phyloP scores from a whole-genome alignment of 2,329 filamentous ascomycete genomes.

The Pseudocercospora macadamiae region DNA sequence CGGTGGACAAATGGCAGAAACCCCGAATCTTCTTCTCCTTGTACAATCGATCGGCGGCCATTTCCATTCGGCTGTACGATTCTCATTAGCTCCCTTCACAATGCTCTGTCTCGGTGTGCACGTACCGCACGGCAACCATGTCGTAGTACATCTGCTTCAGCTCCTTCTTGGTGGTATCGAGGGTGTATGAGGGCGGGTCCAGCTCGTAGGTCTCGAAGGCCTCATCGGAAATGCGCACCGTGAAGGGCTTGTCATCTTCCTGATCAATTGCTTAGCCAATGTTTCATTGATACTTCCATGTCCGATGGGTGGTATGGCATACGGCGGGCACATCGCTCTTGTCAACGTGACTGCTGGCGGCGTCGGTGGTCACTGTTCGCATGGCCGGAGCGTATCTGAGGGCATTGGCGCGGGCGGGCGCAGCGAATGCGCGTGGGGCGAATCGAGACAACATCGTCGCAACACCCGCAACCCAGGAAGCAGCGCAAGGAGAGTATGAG shows the following conservation, averaged over 20 bases:
- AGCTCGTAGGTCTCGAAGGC: conserved; percentile 99
- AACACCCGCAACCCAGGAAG: conserved; percentile 4
- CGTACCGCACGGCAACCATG: conserved; percentile 90
- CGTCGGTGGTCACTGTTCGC: conserved; percentile 90
- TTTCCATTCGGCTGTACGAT: conserved; percentile 86
- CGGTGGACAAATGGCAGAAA: conserved; percentile 98
- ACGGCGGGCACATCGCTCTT: conserved; percentile 71
- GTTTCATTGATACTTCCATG: background rate
- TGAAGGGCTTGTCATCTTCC: conserved; percentile 94
- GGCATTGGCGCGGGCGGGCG: conserved; percentile 35
- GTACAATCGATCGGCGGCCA: conserved; percentile 98
- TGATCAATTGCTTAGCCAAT: conserved; percentile 44
- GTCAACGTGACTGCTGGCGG: conserved; percentile 86
- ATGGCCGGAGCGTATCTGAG: conserved; percentile 44
- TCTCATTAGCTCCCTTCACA: conserved; percentile 26
- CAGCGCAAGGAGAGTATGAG: conserved; percentile 7
- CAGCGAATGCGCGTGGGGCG: conserved; percentile 39
- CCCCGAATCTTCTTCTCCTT: conserved; percentile 99
- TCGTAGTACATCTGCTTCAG: conserved; percentile 99
- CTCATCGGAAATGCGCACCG: conserved; percentile 92
- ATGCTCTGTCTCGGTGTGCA: conserved; percentile 33
- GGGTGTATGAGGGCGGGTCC: conserved; percentile 89
- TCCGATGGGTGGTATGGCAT: conserved; percentile 32
- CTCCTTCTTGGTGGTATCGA: conserved; percentile 95
- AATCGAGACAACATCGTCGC: conserved; percentile 42